Conservation (phyloP, 2,329 filamentous ascomycete genomes). For the Penicillium capsulatum region DNA sequence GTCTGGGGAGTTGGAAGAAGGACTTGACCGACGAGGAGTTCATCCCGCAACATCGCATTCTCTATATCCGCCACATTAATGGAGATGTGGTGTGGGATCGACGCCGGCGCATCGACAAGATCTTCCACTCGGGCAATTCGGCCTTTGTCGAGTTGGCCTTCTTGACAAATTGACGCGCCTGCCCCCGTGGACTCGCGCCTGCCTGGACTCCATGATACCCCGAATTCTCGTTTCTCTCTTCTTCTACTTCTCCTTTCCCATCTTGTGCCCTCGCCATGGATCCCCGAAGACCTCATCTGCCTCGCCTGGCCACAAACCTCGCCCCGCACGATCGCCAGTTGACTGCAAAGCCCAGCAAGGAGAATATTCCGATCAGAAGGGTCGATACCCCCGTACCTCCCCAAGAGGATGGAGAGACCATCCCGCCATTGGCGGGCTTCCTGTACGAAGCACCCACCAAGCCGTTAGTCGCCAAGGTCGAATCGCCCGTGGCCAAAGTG, state of each 20-base stretch:
- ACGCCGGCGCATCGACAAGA: slow-evolving; percentile 43
- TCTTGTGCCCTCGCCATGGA: slow-evolving; percentile 10
- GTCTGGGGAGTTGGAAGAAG: slow-evolving; percentile 49
- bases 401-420: slow-evolving; percentile 3
- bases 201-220: not conserved
- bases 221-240: too few relatives aligned
- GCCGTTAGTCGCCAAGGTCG: not conserved
- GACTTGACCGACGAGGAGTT: slow-evolving; percentile 55
- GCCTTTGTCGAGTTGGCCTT: slow-evolving; percentile 30
- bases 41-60: slow-evolving; percentile 53
- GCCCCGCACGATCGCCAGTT: slow-evolving; percentile 7
- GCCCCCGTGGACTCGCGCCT: not conserved
- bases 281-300: slow-evolving; percentile 13
- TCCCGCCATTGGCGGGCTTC: not conserved
- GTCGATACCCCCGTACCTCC: slow-evolving; percentile 12
- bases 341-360: slow-evolving; percentile 12
- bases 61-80: slow-evolving; percentile 44
- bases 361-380: slow-evolving; percentile 19
- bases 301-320: slow-evolving; percentile 17
- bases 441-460: not conserved
- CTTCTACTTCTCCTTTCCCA: not conserved
- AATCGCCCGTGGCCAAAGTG: slow-evolving; percentile 20
- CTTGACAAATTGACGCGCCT: too few relatives aligned
- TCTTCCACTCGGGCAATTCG: slow-evolving; percentile 46
- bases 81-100: slow-evolving; percentile 51